phyloP scores from a whole-genome alignment of 225 moss, liverwort and hornwort species.

The Marchantia polymorpha region DNA sequence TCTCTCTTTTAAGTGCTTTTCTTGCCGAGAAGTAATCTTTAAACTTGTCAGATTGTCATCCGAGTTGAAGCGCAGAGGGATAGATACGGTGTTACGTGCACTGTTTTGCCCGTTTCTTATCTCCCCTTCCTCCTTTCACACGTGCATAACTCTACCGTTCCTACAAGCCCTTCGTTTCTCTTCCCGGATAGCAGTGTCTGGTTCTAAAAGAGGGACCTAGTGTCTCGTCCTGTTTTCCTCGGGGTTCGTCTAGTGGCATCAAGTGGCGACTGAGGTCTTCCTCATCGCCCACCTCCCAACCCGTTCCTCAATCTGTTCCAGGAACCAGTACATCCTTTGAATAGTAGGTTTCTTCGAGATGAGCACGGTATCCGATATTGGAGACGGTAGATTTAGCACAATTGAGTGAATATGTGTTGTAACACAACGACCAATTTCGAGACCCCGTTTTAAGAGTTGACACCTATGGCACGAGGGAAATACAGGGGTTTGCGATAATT shows the following conservation, averaged over 20 bases:
- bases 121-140: neutral
- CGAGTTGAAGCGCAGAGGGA: neutral
- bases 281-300: neutral
- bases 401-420: neutral
- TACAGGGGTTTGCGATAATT: neutral
- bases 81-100: neutral
- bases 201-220: neutral
- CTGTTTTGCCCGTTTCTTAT: slow-evolving; percentile 4
- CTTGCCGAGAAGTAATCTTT: slow-evolving; percentile 1
- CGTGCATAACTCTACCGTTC: neutral
- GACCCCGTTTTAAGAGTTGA: neutral
- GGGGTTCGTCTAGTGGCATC: neutral
- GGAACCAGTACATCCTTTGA: neutral
- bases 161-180: neutral
- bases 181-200: neutral
- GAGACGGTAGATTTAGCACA: neutral
- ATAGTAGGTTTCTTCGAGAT: neutral
- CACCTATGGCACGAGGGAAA: slow-evolving; percentile 1
- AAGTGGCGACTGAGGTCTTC: neutral
- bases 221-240: neutral
- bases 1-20: neutral
- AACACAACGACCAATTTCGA: neutral
- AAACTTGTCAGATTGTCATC: neutral
- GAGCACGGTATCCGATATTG: neutral
- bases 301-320: neutral